Conservation (phyloP, 768 basidiomycete species). For the Boletus reticulatus region DNA sequence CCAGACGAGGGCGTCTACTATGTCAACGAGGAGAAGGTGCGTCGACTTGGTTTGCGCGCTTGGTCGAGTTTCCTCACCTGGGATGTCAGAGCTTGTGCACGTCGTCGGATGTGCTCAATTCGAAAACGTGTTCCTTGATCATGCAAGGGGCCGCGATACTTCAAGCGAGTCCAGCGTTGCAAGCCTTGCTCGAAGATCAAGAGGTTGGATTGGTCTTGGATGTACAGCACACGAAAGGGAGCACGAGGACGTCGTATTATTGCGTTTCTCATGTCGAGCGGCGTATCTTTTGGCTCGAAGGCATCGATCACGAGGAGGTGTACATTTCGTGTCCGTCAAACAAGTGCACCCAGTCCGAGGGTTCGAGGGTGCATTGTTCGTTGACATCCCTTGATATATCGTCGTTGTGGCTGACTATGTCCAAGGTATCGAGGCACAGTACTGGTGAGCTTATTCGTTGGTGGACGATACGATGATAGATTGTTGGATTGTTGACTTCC, state of each 20-base stretch:
- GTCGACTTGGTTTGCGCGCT: background rate
- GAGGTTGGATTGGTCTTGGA: constrained; percentile 20
- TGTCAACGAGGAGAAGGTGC: constrained; percentile 31
- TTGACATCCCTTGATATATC: background rate
- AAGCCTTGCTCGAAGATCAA: constrained; percentile 6
- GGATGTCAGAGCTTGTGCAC: constrained; percentile 11
- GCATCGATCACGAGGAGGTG: constrained; percentile 17
- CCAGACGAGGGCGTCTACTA: constrained; percentile 35
- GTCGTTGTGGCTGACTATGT: background rate
- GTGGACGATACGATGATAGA: background rate
- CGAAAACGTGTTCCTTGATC: constrained; percentile 3
- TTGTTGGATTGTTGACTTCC: background rate
- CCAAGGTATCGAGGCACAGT: constrained; percentile 28
- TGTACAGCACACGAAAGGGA: background rate
- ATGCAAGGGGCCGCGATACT: constrained; percentile 12
- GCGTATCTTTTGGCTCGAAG: constrained; percentile 30
- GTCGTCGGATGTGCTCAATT: constrained; percentile 7
- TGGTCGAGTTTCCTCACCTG: background rate
- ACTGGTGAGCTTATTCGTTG: constrained; percentile 21
- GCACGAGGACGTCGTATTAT: constrained; percentile 19
- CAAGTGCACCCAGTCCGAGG: constrained; percentile 8
- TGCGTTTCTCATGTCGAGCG: constrained; percentile 28
- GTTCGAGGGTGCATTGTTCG: constrained; percentile 25
- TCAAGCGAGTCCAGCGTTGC: constrained; percentile 1
- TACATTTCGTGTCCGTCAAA: constrained; percentile 22